Evolutionary conservation across 164 flowering plant genomes (phyloP).

Genomic region (Vitis labrusca): DNA sequence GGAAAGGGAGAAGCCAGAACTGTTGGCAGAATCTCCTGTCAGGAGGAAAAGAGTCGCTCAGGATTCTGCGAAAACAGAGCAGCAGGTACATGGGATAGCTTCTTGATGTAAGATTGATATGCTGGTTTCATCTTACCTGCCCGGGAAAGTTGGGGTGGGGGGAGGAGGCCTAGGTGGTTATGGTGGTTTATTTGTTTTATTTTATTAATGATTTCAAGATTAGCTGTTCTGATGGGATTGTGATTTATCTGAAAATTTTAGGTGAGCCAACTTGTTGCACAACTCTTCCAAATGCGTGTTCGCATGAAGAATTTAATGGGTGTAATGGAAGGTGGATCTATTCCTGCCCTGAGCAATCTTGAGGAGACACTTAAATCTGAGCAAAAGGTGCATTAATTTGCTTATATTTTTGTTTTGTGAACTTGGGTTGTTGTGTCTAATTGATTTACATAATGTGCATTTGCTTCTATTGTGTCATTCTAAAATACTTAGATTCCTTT

Average conservation of each 20-base stretch:
- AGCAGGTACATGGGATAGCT: constrained; percentile 51
- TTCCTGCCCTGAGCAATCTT: constrained; percentile 87
- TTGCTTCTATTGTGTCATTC: no score
- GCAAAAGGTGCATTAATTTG: constrained; percentile 53
- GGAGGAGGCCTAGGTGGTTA: no score
- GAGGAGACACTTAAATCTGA: constrained; percentile 86
- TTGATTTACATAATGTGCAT: not conserved
- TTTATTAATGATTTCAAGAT: not conserved
- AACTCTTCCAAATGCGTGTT: constrained; percentile 95
- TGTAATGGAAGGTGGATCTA: constrained; percentile 89
- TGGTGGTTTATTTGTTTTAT: not conserved
- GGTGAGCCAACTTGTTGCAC: constrained; percentile 97
- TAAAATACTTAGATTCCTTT: no score
- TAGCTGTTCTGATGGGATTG: not conserved
- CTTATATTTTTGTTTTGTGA: constrained; percentile 1
- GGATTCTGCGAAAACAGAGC: constrained; percentile 91
- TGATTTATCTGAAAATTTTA: constrained; percentile 18
- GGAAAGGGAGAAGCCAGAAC: constrained; percentile 96
- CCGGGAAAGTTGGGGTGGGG: not conserved
- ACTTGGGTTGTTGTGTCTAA: not conserved
- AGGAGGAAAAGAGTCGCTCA: constrained; percentile 88
- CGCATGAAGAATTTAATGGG: constrained; percentile 97
- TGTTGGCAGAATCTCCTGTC: constrained; percentile 83
- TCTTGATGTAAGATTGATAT: not conserved
- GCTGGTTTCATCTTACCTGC: constrained; percentile 5